These are phyloP conservation scores for Laburnicola sp. DNA, from an alignment of 2,329 filamentous ascomycete genomes.

Conservation along the genomic window DNA sequence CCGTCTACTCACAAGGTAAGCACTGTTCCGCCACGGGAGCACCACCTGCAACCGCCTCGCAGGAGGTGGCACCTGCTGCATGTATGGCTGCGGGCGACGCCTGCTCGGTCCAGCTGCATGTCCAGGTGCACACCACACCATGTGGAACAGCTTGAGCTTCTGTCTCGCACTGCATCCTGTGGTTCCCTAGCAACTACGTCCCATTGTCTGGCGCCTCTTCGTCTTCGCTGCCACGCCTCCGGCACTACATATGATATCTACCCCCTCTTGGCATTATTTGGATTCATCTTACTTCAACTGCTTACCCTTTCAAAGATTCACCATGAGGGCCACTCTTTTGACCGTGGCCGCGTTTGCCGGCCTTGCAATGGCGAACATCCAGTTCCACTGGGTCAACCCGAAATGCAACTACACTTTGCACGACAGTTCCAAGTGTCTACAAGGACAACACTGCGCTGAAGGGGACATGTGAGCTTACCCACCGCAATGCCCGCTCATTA, in stretches of 20 bases:
- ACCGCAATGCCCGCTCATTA: not conserved
- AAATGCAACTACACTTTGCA: conserved; percentile 42
- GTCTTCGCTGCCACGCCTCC: conserved; percentile 6
- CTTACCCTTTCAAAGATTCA: conserved; percentile 22
- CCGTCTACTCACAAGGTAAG: too few species aligned
- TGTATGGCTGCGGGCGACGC: not conserved
- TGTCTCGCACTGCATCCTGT: not conserved
- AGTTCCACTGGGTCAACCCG: conserved; percentile 52
- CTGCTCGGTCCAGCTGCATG: not conserved
- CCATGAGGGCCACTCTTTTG: conserved; percentile 37
- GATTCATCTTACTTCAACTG: conserved; percentile 2
- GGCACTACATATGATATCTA: conserved; percentile 3
- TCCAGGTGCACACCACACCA: not conserved
- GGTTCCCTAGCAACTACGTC: not conserved
- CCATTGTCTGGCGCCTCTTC: conserved; percentile 4
- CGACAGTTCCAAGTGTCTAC: conserved; percentile 38
- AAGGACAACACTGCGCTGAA: conserved; percentile 43
- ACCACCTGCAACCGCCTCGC: not conserved
- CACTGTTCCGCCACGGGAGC: not conserved
- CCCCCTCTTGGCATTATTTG: not conserved
- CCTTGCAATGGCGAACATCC: conserved; percentile 52
- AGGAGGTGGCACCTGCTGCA: not conserved
- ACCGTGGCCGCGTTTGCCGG: conserved; percentile 40
- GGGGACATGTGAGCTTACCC: conserved; percentile 38
- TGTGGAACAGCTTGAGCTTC: not conserved